A percentile compares a stretch with the other conserved stretches of the same genome.
Conservation (phyloP, 768 basidiomycete species). For the Xanthoconium purpureum region DNA sequence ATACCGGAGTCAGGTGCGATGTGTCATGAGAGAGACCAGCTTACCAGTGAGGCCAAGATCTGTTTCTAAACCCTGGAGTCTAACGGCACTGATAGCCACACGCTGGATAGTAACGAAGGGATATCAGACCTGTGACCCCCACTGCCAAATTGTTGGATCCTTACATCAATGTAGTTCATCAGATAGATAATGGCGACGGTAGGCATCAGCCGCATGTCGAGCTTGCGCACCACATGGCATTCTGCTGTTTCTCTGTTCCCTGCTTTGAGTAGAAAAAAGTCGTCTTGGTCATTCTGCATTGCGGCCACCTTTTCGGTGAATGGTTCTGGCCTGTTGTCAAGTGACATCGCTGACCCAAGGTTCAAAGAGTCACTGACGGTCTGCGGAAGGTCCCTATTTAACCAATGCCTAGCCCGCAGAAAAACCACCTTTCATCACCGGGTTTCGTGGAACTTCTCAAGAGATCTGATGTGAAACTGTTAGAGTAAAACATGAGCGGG, state of each 20-base stretch:
- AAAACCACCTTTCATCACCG: too few species aligned
- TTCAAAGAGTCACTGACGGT: too few species aligned
- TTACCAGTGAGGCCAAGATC: conserved; percentile 37
- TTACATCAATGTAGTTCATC: conserved; percentile 29
- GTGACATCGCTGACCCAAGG: too few species aligned
- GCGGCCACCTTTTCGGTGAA: conserved; percentile 4
- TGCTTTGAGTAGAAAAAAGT: conserved; percentile 1
- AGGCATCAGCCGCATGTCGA: conserved; percentile 30
- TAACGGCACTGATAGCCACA: conserved; percentile 36
- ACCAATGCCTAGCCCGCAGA: too few species aligned
- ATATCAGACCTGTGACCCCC: background rate
- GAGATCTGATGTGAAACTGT: too few species aligned
- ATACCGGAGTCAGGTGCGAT: background rate
- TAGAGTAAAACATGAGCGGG: too few species aligned
- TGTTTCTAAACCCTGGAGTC: conserved; percentile 38
- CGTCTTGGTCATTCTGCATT: conserved; percentile 2
- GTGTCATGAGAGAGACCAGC: background rate
- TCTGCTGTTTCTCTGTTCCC: conserved; percentile 19
- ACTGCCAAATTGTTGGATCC: background rate
- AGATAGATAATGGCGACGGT: conserved; percentile 23
- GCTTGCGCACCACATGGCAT: conserved; percentile 22
- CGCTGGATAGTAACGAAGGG: conserved; percentile 24
- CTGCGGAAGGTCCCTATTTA: too few species aligned
- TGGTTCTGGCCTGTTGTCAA: background rate
- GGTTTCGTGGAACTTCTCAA: too few species aligned